Evolutionary conservation across 2,329 filamentous ascomycete species (phyloP).

Genomic region (Fusarium praegraminearum): DNA sequence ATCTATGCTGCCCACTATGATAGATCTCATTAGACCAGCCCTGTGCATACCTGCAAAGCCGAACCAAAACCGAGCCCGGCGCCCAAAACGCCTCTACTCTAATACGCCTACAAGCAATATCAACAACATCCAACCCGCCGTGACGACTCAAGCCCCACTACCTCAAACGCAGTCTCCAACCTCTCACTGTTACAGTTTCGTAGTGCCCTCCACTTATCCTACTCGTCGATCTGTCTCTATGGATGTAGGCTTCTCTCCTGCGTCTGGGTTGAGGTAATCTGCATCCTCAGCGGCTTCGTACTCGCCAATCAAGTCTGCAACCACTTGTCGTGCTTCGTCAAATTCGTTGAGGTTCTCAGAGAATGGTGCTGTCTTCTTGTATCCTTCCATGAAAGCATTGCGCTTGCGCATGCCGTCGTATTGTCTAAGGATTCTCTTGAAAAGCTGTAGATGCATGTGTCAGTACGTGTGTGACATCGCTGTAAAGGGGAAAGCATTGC

Average conservation of each 20-base stretch:
- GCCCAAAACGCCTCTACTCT: constrained; percentile 35
- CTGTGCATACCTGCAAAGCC: constrained; percentile 8
- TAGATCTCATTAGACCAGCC: constrained; percentile 10
- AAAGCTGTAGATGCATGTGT: constrained; percentile 66
- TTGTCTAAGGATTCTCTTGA: constrained; percentile 91
- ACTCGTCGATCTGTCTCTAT: constrained; percentile 66
- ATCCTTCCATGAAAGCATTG: constrained; percentile 95
- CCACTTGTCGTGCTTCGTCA: constrained; percentile 92
- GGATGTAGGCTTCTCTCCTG: constrained; percentile 64
- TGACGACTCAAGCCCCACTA: constrained; percentile 24
- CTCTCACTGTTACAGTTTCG: neutral
- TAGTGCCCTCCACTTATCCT: constrained; percentile 44
- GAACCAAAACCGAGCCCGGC: constrained; percentile 29
- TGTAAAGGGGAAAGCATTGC: constrained; percentile 44
- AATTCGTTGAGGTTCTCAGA: constrained; percentile 93
- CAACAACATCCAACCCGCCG: constrained; percentile 34
- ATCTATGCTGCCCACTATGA: neutral
- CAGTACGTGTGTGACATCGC: neutral
- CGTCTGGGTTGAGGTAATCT: constrained; percentile 86
- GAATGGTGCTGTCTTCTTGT: constrained; percentile 96
- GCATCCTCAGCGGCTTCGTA: constrained; percentile 95
- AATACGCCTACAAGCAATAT: constrained; percentile 26
- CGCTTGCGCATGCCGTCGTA: constrained; percentile 96
- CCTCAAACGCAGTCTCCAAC: constrained; percentile 11
- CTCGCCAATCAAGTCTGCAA: constrained; percentile 89